Conservation (phyloP, 495 filamentous ascomycete species). For the Daldinia caldariorum region DNA sequence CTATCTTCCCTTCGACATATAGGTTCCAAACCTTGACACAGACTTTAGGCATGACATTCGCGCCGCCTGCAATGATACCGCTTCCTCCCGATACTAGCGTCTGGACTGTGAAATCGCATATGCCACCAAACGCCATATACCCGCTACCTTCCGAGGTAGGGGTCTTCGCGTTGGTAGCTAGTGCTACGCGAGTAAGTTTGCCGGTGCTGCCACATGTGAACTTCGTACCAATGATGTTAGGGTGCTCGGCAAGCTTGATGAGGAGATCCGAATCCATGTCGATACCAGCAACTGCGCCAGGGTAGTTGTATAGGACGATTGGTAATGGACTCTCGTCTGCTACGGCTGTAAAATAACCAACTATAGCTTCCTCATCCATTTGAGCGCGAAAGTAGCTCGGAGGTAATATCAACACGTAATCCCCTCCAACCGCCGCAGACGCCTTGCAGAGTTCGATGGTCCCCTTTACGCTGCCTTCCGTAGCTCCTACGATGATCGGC, state of each 20-base stretch:
- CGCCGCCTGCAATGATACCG: constrained; percentile 86
- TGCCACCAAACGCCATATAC: constrained; percentile 89
- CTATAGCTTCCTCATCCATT: constrained; percentile 79
- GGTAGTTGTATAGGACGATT: constrained; percentile 91
- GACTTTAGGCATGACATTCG: constrained; percentile 84
- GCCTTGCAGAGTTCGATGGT: constrained; percentile 79
- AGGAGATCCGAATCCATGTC: constrained; percentile 92
- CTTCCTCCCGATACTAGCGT: constrained; percentile 81
- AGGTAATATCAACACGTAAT: constrained; percentile 80
- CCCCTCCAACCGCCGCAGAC: constrained; percentile 74
- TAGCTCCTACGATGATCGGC: constrained; percentile 82
- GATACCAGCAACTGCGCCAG: constrained; percentile 88
- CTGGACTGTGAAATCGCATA: constrained; percentile 88
- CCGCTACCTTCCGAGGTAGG: constrained; percentile 69
- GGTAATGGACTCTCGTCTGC: constrained; percentile 80
- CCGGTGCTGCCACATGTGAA: constrained; percentile 93
- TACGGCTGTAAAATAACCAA: constrained; percentile 78
- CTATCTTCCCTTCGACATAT: constrained; percentile 74
- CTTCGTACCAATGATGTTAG: constrained; percentile 87
- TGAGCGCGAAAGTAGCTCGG: constrained; percentile 85
- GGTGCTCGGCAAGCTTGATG: constrained; percentile 80
- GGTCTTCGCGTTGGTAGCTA: constrained; percentile 76
- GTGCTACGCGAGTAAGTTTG: constrained; percentile 86
- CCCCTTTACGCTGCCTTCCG: constrained; percentile 79
- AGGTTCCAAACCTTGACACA: constrained; percentile 86